Conservation (phyloP, 2,329 filamentous ascomycete genomes). For the Purpureocillium takamizusanense region DNA sequence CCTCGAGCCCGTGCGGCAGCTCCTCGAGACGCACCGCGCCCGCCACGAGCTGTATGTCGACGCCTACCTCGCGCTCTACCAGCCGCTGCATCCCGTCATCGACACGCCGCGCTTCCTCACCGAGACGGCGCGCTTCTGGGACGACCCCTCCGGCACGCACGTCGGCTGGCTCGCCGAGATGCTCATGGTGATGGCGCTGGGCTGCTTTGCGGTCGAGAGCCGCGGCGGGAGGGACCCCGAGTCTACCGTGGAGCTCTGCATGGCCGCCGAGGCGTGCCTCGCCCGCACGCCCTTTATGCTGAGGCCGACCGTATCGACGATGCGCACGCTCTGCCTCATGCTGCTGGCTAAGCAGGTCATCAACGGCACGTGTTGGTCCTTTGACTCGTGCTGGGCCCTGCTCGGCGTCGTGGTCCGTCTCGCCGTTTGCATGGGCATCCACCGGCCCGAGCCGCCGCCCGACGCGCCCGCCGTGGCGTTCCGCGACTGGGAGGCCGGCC, state of each 20-base stretch:
- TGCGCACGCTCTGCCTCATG: conserved; percentile 8
- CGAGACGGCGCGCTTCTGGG: background rate
- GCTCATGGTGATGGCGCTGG: conserved; percentile 7
- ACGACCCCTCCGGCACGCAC: background rate
- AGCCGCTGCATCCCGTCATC: conserved; percentile 5
- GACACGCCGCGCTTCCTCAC: background rate
- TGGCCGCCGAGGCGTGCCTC: conserved; percentile 10
- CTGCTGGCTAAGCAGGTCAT: conserved; percentile 6
- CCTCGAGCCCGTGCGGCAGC: background rate
- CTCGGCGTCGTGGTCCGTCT: conserved; percentile 4
- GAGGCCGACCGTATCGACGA: conserved; percentile 6
- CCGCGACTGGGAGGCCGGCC: conserved; percentile 2
- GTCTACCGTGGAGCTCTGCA: conserved; percentile 5
- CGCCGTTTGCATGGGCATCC: conserved; percentile 5
- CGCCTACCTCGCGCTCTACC: conserved; percentile 4
- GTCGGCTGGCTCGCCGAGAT: conserved; percentile 4
- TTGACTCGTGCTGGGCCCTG: conserved; percentile 5
- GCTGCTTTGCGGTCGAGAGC: background rate
- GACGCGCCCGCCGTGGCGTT: background rate
- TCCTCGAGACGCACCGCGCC: background rate
- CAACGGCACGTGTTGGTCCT: conserved; percentile 7
- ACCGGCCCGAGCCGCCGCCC: background rate
- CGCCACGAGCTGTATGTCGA: conserved; percentile 1
- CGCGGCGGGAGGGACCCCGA: background rate
- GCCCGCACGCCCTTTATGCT: conserved; percentile 9